These are phyloP conservation scores for Botrytis byssoidea DNA, from an alignment of 2,329 filamentous ascomycete species.

Conservation along the genomic window DNA sequence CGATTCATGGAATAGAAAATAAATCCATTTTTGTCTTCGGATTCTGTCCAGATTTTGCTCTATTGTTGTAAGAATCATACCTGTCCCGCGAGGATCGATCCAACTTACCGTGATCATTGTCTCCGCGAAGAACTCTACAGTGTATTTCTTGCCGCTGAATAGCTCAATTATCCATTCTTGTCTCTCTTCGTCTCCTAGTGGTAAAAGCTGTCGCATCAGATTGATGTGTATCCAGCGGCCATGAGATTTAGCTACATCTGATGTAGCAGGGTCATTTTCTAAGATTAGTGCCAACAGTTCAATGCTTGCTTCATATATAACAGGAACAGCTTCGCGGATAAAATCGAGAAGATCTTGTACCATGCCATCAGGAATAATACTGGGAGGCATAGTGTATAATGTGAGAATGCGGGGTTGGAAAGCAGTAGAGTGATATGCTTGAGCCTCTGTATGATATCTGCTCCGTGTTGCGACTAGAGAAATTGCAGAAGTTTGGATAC, in stretches of 20 bases:
- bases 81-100: not conserved
- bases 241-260: not conserved
- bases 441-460: not conserved
- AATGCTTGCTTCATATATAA: not conserved
- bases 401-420: too few species aligned
- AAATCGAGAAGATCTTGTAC: conserved; percentile 5
- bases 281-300: not conserved
- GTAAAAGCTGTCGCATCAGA: not conserved
- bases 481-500: not conserved
- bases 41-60: not conserved
- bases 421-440: not conserved
- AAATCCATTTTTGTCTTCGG: not conserved
- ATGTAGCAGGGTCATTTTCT: not conserved
- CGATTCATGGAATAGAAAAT: not conserved
- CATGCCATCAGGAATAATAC: not conserved
- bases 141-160: not conserved
- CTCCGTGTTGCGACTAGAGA: not conserved
- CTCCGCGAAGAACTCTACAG: not conserved
- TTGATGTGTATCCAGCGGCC: conserved; percentile 3
- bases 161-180: not conserved
- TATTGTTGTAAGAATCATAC: not conserved
- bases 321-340: not conserved
- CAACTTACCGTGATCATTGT: not conserved
- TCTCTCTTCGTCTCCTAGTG: not conserved
- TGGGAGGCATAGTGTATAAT: not conserved